Evolutionary conservation across 1,139 yeast species (phyloP), one percentile per base, ranked within the genome.

Genomic region (Dujonia santamariae): DNA sequence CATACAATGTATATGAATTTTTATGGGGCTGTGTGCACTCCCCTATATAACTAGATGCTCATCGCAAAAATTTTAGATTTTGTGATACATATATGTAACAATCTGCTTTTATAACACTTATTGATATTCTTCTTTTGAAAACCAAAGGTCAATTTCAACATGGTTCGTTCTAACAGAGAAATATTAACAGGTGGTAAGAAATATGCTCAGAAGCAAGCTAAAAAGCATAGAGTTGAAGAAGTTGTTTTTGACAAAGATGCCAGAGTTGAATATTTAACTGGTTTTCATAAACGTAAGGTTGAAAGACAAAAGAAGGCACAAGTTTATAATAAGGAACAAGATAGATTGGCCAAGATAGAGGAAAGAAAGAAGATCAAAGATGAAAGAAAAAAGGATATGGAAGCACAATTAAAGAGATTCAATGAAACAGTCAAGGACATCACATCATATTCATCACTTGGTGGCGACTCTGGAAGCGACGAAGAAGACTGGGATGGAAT

Each of bases 231-330:
- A 21, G 88, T 81, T 3, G 88, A 77, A 23, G 96, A 86, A 53
- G 94, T 90, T 23, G 77, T 75, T 2, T 90, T 86, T 54, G 92
- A 90, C 59, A 76, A 78, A 45, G 84, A 75, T 25, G 74, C 80
- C 18, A 67, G 96, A 55, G 61, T 67, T 25, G 96, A 90, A 41
- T 92, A 81, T 57, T 66, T 92, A 47, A 92, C 97, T 1, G 98
- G 98, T 22, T 92, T 92, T 56, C 98, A 92, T 58, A 92, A 92
- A 61, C 75, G 98, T 52, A 92, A 92, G 58, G 54, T 90, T 15
- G 85, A 85, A 51, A 73, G 97, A 56, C 85, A 85, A 60, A 90
- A 87, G 61, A 81, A 81, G 46, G 97, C 97, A 0, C 79, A 77
- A 45, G 85, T 76, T 40, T 78, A 71, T 47, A 75, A 73, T 34